phyloP scores from a whole-genome alignment of 345 rosid species.

The Rhodamnia argentea region DNA sequence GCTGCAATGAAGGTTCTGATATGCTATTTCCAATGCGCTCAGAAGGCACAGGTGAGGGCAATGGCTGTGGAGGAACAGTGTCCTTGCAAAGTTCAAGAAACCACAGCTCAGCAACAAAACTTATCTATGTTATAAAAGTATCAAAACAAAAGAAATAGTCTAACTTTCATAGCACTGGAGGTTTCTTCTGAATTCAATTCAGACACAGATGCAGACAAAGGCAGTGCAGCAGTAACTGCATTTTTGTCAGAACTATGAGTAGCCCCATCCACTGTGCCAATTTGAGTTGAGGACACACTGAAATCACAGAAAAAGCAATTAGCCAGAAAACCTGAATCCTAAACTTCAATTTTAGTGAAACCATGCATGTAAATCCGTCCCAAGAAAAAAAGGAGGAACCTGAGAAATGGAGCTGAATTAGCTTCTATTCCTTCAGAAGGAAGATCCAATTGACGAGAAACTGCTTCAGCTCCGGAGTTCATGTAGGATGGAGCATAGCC shows the following conservation, averaged over 20 bases:
- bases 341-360: background rate
- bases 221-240: conserved; percentile 26
- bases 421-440: conserved; percentile 50
- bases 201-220: conserved; percentile 33
- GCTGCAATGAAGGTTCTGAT: conserved; percentile 61
- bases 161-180: conserved; percentile 41
- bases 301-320: conserved; percentile 4
- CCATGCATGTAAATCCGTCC: background rate
- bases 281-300: conserved; percentile 46
- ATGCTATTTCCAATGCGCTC: conserved; percentile 51
- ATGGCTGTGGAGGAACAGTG: conserved; percentile 27
- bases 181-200: conserved; percentile 43
- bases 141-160: background rate
- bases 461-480: conserved; percentile 42
- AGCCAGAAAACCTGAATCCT: background rate
- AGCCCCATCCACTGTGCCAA: conserved; percentile 38
- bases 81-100: conserved; percentile 31
- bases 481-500: conserved; percentile 38
- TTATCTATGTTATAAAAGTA: background rate
- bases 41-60: conserved; percentile 38
- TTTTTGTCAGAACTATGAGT: conserved; percentile 35
- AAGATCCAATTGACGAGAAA: conserved; percentile 50
- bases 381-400: conserved; percentile 21
- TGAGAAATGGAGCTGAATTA: conserved; percentile 36
- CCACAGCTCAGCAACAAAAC: background rate